Conservation (phyloP, 805 yeast genomes). For the Zygosaccharomyces lentus region DNA sequence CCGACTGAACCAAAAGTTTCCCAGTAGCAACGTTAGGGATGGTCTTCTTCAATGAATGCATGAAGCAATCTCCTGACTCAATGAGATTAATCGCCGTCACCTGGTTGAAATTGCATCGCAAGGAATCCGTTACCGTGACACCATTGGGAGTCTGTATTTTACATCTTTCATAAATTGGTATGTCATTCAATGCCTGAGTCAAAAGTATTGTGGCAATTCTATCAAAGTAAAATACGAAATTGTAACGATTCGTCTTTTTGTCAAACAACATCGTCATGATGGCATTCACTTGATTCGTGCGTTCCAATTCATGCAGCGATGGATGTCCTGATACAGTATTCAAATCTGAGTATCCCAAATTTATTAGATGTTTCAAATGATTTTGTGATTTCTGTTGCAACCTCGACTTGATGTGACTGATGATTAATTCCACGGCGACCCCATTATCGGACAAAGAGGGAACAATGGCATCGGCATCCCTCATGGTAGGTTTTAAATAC, state of each 20-base stretch:
- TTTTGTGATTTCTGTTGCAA: slow-evolving; percentile 56
- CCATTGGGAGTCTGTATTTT: slow-evolving; percentile 44
- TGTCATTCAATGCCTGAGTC: slow-evolving; percentile 59
- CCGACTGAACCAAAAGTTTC: slow-evolving; percentile 81
- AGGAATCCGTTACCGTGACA: slow-evolving; percentile 24
- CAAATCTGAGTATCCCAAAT: slow-evolving; percentile 36
- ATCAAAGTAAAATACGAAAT: slow-evolving; percentile 82
- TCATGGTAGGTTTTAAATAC: slow-evolving; percentile 49
- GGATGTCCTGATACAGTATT: slow-evolving; percentile 19
- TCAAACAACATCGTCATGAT: slow-evolving; percentile 67
- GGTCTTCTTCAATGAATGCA: slow-evolving; percentile 68
- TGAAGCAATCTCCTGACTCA: slow-evolving; percentile 90
- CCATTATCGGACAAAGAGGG: slow-evolving; percentile 84
- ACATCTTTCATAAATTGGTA: slow-evolving; percentile 37
- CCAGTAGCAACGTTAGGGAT: slow-evolving; percentile 79
- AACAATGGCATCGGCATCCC: slow-evolving; percentile 78
- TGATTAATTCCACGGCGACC: slow-evolving; percentile 75
- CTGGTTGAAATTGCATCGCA: slow-evolving; percentile 38
- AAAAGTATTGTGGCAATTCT: slow-evolving; percentile 71
- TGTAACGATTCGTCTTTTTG: slow-evolving; percentile 55
- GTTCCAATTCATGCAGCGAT: slow-evolving; percentile 31
- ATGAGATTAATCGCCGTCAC: slow-evolving; percentile 74
- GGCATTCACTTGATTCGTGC: slow-evolving; percentile 63
- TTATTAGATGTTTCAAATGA: slow-evolving; percentile 62
- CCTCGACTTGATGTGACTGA: slow-evolving; percentile 73